Evolutionary conservation across 805 yeast species (phyloP).

Genomic region (Saccharomycopsis javanensis): DNA sequence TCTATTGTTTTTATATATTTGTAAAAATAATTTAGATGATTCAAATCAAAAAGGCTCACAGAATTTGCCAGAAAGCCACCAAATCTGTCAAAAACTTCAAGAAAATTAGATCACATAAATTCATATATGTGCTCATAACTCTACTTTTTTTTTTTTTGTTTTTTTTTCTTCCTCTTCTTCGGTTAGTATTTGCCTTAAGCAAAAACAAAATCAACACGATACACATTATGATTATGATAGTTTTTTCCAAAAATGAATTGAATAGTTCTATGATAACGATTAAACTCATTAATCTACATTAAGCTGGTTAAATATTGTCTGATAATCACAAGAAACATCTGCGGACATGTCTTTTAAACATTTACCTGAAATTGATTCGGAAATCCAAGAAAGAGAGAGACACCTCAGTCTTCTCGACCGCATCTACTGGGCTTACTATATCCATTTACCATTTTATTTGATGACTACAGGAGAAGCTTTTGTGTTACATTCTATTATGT

Average conservation of each 20-base stretch:
- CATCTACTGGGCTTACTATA: conserved; percentile 36
- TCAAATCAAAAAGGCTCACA: too few relatives aligned
- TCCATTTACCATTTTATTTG: conserved; percentile 35
- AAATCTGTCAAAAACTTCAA: neutral
- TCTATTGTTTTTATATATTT: too few relatives aligned
- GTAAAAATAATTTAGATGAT: too few relatives aligned
- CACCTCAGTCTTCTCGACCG: conserved; percentile 22
- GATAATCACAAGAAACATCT: neutral
- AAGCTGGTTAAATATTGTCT: neutral
- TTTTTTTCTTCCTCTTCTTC: neutral
- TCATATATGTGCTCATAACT: neutral
- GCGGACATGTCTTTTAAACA: neutral
- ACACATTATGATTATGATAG: too few relatives aligned
- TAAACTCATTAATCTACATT: too few relatives aligned
- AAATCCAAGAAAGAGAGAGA: conserved; percentile 18
- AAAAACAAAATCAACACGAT: neutral
- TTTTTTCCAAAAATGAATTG: too few relatives aligned
- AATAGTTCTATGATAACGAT: too few relatives aligned
- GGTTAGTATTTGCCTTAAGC: neutral
- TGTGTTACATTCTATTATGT: conserved; percentile 30
- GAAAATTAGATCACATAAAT: neutral
- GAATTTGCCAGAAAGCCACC: neutral
- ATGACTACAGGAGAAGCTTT: conserved; percentile 36
- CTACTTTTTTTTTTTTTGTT: neutral
- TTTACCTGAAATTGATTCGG: conserved; percentile 18